Evolutionary conservation across 2,329 filamentous ascomycete species (phyloP), one percentile per base, ranked within the genome.

Genomic region (Simplicillium aogashimaense): DNA sequence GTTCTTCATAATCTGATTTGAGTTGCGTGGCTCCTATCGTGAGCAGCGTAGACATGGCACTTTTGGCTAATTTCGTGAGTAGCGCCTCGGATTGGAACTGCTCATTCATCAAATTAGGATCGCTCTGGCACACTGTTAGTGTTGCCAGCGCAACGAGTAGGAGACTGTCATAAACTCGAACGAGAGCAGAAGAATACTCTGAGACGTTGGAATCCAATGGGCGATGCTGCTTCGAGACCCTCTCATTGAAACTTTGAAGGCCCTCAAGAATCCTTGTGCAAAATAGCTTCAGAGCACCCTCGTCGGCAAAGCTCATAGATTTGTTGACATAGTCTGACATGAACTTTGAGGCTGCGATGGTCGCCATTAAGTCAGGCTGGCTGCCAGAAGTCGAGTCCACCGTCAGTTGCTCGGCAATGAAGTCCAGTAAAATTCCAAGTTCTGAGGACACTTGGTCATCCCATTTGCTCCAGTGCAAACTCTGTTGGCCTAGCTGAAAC

Each of bases 351-450:
- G 64, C 62, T 28, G 59, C 58, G 13, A 58, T 50, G 3, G 53
- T 30, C 20, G 52, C 43, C 33, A 45, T 46, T 33, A 50, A 9
- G 45, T 47, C 41, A 4, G 39, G 7, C 4, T 35, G 25, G 17
- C 37, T 41, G 6, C 37, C 31, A 10, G 38, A 36, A 13, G 17
- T 34, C 2, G 35, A 28, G 14, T 42, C 20, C 5, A 32, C 43
- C 7, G 58, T 54, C n/a, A 63, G 42, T 35, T 70, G 61, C 29
- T 79, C 74, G 10, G 60, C 53, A 28, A 81, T 58, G 54, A 69
- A 76, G 53, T 82, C 78, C 43, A 79, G 60, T n/a, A 78, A 56
- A 31, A 81, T 63, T 2, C 78, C 77, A 15, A 81, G 48, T 47
- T 82, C 76, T 3, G 77, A 80, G 2, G 78, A 81, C 2, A 70